A percentile compares a stretch with the other conserved stretches of the same genome.
Conservation (phyloP, 2,329 filamentous ascomycete genomes). For the Arachnopeziza araneosa region DNA sequence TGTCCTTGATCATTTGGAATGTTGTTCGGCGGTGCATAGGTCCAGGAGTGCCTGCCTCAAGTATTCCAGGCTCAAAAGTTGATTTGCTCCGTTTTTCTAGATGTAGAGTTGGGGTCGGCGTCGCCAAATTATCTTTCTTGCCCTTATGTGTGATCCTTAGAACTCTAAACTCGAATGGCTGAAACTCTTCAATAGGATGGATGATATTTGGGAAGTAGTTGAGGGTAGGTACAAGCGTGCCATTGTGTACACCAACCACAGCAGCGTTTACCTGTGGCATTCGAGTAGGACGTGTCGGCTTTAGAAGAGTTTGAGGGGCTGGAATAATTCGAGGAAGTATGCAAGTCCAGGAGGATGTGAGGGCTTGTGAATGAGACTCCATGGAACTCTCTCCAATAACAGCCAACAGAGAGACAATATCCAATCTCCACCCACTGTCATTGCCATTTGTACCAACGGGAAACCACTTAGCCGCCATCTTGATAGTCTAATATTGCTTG, state of each 20-base stretch:
- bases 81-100: conserved; percentile 1
- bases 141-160: conserved; percentile 42
- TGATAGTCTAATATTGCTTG: background rate
- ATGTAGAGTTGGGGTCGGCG: background rate
- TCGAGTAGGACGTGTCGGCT: conserved; percentile 47
- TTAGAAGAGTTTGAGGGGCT: conserved; percentile 57
- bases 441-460: conserved; percentile 35
- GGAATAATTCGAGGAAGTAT: conserved; percentile 56
- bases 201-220: conserved; percentile 60
- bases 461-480: conserved; percentile 34
- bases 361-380: conserved; percentile 50
- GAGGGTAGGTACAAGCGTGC: conserved; percentile 47
- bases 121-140: background rate
- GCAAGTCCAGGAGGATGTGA: conserved; percentile 53
- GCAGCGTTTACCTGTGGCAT: conserved; percentile 50
- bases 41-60: conserved; percentile 11
- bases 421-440: conserved; percentile 46
- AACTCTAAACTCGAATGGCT: conserved; percentile 43
- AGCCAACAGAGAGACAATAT: conserved; percentile 57
- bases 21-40: conserved; percentile 9
- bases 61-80: conserved; percentile 8
- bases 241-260: conserved; percentile 54
- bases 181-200: conserved; percentile 46
- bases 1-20: conserved; percentile 13
- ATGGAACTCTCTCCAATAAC: conserved; percentile 58